phyloP scores from a whole-genome alignment of 73 alveolate species.

The Stentor coeruleus region DNA sequence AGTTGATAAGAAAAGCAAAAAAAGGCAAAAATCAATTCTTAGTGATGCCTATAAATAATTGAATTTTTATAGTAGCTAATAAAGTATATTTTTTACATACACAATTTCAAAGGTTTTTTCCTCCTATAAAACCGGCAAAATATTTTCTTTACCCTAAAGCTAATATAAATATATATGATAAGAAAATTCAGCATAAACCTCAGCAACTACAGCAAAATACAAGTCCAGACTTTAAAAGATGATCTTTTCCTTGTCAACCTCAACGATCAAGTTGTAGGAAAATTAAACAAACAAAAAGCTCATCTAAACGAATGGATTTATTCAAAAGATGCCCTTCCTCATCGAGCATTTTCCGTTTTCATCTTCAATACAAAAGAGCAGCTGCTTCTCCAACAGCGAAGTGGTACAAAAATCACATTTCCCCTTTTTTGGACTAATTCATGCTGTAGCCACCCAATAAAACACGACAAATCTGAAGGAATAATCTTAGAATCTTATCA shows the following conservation, averaged over 20 bases:
- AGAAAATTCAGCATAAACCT: background rate
- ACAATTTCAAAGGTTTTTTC: background rate
- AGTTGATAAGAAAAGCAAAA: background rate
- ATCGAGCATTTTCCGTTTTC: conserved; percentile 88
- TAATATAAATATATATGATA: too few species aligned
- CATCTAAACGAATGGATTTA: conserved; percentile 47
- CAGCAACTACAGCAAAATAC: conserved; percentile 25
- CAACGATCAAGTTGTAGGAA: conserved; percentile 55
- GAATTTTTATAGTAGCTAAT: too few species aligned
- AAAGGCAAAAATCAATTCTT: too few species aligned
- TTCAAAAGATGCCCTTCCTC: conserved; percentile 69
- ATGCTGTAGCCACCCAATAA: conserved; percentile 90
- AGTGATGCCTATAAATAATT: background rate
- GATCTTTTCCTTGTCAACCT: conserved; percentile 54
- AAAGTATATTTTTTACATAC: too few species aligned
- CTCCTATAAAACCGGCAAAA: background rate
- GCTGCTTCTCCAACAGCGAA: conserved; percentile 75
- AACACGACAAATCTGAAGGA: conserved; percentile 37
- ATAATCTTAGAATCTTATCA: conserved; percentile 21
- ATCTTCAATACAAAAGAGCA: conserved; percentile 72
- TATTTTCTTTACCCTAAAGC: background rate
- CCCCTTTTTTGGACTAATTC: conserved; percentile 91
- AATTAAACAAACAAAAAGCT: conserved; percentile 53
- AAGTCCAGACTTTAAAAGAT: conserved; percentile 48
- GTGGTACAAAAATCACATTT: conserved; percentile 74